Evolutionary conservation across 768 basidiomycete species (phyloP), one percentile per base, ranked within the genome.

Genomic region (Tephrocybe rancida): DNA sequence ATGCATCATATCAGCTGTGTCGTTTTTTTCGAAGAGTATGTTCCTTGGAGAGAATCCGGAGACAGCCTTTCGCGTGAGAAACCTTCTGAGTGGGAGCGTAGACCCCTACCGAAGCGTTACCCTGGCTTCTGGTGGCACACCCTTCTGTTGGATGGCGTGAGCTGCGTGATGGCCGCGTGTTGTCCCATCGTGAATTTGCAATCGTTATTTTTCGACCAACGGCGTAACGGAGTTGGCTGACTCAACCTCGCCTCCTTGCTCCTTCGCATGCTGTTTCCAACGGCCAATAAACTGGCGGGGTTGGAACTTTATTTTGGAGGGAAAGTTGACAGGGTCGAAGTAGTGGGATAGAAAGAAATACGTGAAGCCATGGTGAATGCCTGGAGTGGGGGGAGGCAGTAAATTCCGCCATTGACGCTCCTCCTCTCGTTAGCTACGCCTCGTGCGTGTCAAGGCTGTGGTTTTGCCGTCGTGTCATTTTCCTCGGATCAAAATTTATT

Each of bases 121-220:
- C 30, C 13, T 21, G 42, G 21, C 51, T 48, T 54, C 52, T 48
- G 45, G 52, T 54, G 46, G 52, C 46, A 47, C 35, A 52, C 14
- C 25, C 14, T 42, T 45, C 45, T 35, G 38, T 54, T 47, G 24
- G 38, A 48, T 53, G 45, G 52, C 45, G 39, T 54, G 21, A 35
- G 39, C 21, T 54, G 52, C 52, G 52, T 48, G 52, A 54, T 54
- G 52, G 46, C 52, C 52, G 52, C 52, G 46, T 39, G 30, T 48
- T 47, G 38, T 41, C 16, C 32, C 38, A 32, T 25, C 37, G 38
- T n/a, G 22, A 24, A 29, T 41, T 45, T 44, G 52, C 22, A 41
- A 24, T 30, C 26, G 38, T 5, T n/a, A 41, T 41, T 41, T 19
- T 41, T 10, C 38, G 18, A 35, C 13, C 13, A 35, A 35, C n/a